phyloP scores from a whole-genome alignment of 768 basidiomycete genomes.

The Calocybe cyanea region DNA sequence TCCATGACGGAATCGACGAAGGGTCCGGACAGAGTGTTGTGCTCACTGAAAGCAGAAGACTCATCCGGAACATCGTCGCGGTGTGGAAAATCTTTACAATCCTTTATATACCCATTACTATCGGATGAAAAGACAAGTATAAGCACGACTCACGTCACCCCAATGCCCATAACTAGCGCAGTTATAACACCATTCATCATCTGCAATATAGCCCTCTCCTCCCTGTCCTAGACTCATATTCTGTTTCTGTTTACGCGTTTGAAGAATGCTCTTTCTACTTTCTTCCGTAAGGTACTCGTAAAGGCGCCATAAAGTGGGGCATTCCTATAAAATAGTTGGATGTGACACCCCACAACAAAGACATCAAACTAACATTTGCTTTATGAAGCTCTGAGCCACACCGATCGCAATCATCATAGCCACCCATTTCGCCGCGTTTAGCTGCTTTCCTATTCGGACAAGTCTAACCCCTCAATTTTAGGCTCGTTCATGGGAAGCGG shows the following conservation, averaged over 20 bases:
- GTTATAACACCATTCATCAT: constrained; percentile 79
- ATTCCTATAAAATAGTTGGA: constrained; percentile 50
- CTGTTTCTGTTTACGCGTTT: constrained; percentile 45
- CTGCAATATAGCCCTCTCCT: constrained; percentile 74
- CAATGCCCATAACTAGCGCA: constrained; percentile 72
- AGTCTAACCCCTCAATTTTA: constrained; percentile 34
- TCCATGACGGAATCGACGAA: constrained; percentile 48
- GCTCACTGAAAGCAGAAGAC: constrained; percentile 63
- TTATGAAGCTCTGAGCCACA: constrained; percentile 66
- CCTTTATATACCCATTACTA: constrained; percentile 32
- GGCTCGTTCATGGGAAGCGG: background rate
- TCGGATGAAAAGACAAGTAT: background rate
- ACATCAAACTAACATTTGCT: constrained; percentile 48
- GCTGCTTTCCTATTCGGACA: constrained; percentile 60
- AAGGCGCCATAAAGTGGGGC: constrained; percentile 77
- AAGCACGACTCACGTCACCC: constrained; percentile 60
- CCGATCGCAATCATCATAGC: constrained; percentile 56
- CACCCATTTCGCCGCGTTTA: constrained; percentile 18
- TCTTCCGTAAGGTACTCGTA: constrained; percentile 67
- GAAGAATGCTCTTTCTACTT: constrained; percentile 42
- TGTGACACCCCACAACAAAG: background rate
- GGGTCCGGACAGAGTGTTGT: constrained; percentile 62
- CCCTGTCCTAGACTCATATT: constrained; percentile 56
- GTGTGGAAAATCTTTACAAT: constrained; percentile 49
- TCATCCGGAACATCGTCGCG: constrained; percentile 41